Evolutionary conservation across 352 stramenopile genomes (phyloP), one percentile per base, ranked within the genome.

Genomic region (Aphanomyces stellatus): DNA sequence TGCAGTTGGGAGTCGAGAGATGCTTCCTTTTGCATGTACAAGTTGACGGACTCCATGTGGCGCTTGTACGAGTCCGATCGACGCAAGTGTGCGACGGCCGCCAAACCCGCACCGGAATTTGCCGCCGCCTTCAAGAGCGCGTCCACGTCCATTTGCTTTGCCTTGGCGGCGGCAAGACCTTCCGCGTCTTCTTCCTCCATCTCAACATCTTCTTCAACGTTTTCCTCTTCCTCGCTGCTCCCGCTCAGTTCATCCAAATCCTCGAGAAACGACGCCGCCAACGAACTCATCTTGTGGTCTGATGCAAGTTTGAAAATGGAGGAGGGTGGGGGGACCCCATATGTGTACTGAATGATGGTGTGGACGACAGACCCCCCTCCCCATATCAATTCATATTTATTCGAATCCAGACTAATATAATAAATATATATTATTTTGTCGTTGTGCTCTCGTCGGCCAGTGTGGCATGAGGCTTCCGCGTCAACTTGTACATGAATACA

Each of bases 241-340:
- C 80, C 86, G 69, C 87, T 91, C 30, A 96, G 84, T 64, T 95
- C 85, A 68, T 96, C 88, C 41, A 96, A 74, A 72, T 96, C 88
- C 67, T 93, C 88, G 19, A 96, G 73, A 71, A 96, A 96, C 33
- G 87, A 93, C 70, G 93, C 88, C 5, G 88, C 88, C 7, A 96
- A 73, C 51, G 88, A 89, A 64, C 82, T 81, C 85, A 94, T 94
- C 31, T n/a, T 74, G 67, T 43, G 70, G 27, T 13, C 25, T 56
- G 37, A 46, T 46, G 11, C 11, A 46, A 46, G 13, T n/a, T 46
- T 46, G 37, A 46, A n/a, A 46, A 46, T n/a, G n/a, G n/a, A n/a
- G n/a, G n/a, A n/a, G n/a, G n/a, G n/a, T n/a, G n/a, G n/a, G n/a
- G n/a, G n/a, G n/a, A n/a, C n/a, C n/a, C n/a, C n/a, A n/a, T n/a